Evolutionary conservation across 1,284 basidiomycete species (phyloP).

Genomic region (Pseudozyma sp.): DNA sequence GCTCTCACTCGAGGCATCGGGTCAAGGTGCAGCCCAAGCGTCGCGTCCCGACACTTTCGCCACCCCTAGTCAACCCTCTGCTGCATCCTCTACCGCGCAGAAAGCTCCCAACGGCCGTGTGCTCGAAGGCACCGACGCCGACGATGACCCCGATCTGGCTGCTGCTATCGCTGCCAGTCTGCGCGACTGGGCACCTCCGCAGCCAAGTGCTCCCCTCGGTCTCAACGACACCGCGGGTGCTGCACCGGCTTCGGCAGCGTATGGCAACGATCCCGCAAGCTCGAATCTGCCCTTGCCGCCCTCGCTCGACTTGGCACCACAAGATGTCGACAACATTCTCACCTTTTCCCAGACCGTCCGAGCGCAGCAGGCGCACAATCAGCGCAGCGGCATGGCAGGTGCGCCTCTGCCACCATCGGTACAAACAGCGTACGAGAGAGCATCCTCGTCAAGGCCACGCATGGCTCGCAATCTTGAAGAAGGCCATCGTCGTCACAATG

Average conservation of each 20-base stretch:
- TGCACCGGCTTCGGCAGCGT: slow-evolving; percentile 1
- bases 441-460: slow-evolving; percentile 82
- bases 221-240: slow-evolving; percentile 23
- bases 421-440: slow-evolving; percentile 82
- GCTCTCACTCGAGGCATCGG: slow-evolving; percentile 76
- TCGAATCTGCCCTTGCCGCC: slow-evolving; percentile 52
- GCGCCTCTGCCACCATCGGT: slow-evolving; percentile 39
- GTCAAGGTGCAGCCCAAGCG: slow-evolving; percentile 18
- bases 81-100: slow-evolving; percentile 70
- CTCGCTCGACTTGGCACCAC: slow-evolving; percentile 59
- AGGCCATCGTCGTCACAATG: slow-evolving; percentile 84
- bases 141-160: slow-evolving; percentile 90
- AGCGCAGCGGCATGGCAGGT: slow-evolving; percentile 40
- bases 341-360: slow-evolving; percentile 63
- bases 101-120: slow-evolving; percentile 60
- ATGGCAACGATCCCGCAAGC: slow-evolving; percentile 1
- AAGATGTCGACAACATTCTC: slow-evolving; percentile 64
- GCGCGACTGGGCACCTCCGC: slow-evolving; percentile 73
- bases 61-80: slow-evolving; percentile 68
- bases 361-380: slow-evolving; percentile 48
- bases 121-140: slow-evolving; percentile 74
- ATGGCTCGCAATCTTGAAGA: slow-evolving; percentile 87
- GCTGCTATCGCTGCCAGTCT: slow-evolving; percentile 96
- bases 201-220: slow-evolving; percentile 57
- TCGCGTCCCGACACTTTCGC: slow-evolving; percentile 75